A percentile compares a stretch with the other conserved stretches of the same genome.
Evolutionary conservation across 2,329 filamentous ascomycete species (phyloP).

Genomic region (Phoma sp.): DNA sequence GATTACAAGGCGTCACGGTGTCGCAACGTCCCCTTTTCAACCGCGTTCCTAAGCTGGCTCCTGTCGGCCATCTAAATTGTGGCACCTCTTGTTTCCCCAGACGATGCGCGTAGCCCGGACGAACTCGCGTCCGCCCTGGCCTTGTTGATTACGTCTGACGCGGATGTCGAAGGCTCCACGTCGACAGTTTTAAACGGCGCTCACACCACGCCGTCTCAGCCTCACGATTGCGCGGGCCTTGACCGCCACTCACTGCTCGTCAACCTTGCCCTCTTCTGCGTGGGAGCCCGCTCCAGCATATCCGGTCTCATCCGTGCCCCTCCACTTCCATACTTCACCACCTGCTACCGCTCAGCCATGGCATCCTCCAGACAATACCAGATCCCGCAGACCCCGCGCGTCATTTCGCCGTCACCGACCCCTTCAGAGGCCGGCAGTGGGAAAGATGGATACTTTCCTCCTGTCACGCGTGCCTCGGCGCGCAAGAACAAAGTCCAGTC

Average conservation of each 20-base stretch:
- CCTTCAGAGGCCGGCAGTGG: constrained; percentile 54
- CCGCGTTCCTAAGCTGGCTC: constrained; percentile 28
- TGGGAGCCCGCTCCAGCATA: constrained; percentile 49
- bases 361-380: constrained; percentile 58
- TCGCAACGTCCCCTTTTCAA: constrained; percentile 18
- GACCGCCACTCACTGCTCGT: constrained; percentile 25
- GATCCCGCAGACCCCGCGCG: constrained; percentile 79
- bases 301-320: constrained; percentile 63
- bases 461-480: constrained; percentile 77
- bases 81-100: constrained; percentile 38
- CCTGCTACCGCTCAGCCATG: constrained; percentile 48
- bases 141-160: constrained; percentile 23
- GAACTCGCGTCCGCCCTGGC: constrained; percentile 35
- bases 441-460: constrained; percentile 70
- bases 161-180: constrained; percentile 34
- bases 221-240: constrained; percentile 13
- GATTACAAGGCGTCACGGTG: constrained; percentile 21
- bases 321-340: constrained; percentile 64
- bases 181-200: constrained; percentile 21
- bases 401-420: constrained; percentile 83
- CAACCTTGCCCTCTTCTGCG: constrained; percentile 34
- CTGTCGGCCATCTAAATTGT: constrained; percentile 38
- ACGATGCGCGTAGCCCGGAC: constrained; percentile 45
- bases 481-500: constrained; percentile 65
- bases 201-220: constrained; percentile 26